A percentile compares a stretch with the other conserved stretches of the same genome.
Evolutionary conservation across 1,284 basidiomycete genomes (phyloP).

Genomic region (Stereum hirsutum): DNA sequence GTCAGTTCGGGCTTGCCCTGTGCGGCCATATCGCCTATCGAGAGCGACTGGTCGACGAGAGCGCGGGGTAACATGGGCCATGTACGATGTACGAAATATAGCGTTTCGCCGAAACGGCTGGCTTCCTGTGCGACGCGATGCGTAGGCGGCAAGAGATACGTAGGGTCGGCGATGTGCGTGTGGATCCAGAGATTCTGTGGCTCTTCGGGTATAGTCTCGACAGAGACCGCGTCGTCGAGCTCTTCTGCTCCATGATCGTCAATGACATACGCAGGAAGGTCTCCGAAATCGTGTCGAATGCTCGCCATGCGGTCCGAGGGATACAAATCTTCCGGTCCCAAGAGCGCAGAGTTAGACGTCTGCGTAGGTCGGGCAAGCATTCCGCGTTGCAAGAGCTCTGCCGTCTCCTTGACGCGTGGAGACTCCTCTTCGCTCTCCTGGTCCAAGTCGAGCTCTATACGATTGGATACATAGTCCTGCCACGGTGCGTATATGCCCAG

Average conservation of each 20-base stretch:
- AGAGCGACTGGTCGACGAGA: constrained; percentile 40
- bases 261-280: constrained; percentile 81
- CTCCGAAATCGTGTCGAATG: constrained; percentile 80
- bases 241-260: constrained; percentile 81
- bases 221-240: constrained; percentile 90
- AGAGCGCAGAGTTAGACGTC: constrained; percentile 11
- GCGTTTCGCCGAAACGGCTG: constrained; percentile 35
- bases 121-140: constrained; percentile 56
- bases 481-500: constrained; percentile 69
- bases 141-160: constrained; percentile 64
- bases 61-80: constrained; percentile 62
- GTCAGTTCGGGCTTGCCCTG: constrained; percentile 40
- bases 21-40: constrained; percentile 40
- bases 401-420: constrained; percentile 17
- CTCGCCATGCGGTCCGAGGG: constrained; percentile 48
- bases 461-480: constrained; percentile 41
- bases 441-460: constrained; percentile 6
- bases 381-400: constrained; percentile 10
- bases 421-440: constrained; percentile 14
- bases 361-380: not conserved
- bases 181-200: constrained; percentile 76
- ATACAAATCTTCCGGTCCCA: constrained; percentile 53
- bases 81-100: constrained; percentile 60
- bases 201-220: constrained; percentile 55
- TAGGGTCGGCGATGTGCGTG: constrained; percentile 92